A percentile compares a stretch with the other conserved stretches of the same genome.
These are phyloP conservation scores for Globisporangium viniferum DNA, from an alignment of 352 stramenopile species.

Conservation along the genomic window DNA sequence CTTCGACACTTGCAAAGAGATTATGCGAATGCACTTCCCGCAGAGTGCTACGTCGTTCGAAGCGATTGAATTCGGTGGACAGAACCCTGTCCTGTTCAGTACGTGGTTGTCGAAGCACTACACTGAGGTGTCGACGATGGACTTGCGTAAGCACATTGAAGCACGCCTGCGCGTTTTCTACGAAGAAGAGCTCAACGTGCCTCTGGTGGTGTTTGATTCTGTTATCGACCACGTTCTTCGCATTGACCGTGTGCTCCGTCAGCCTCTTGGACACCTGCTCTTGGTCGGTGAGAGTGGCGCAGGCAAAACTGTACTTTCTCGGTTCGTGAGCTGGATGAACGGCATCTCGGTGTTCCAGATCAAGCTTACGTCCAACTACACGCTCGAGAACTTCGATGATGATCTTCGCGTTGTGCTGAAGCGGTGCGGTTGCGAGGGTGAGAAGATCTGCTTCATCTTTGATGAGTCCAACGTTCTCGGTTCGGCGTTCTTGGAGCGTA, in stretches of 20 bases:
- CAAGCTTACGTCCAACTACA: conserved; percentile 99
- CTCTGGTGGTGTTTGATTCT: conserved; percentile 99
- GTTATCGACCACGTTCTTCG: conserved; percentile 99
- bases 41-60: conserved; percentile 75
- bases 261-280: conserved; percentile 98
- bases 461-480: conserved; percentile 99
- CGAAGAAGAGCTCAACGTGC: conserved; percentile 99
- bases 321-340: conserved; percentile 99
- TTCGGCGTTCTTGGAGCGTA: conserved; percentile 99
- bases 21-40: conserved; percentile 77
- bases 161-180: conserved; percentile 98
- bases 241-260: conserved; percentile 97
- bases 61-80: conserved; percentile 62
- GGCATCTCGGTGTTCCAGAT: conserved; percentile 99
- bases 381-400: conserved; percentile 99
- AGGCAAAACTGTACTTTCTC: conserved; percentile 99
- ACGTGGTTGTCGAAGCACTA: conserved; percentile 99
- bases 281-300: conserved; percentile 98
- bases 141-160: conserved; percentile 96
- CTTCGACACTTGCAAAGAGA: conserved; percentile 85
- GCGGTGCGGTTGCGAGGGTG: conserved; percentile 95
- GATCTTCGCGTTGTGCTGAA: conserved; percentile 98
- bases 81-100: conserved; percentile 96
- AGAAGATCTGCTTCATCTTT: conserved; percentile 99
- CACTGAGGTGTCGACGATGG: conserved; percentile 87